Base-by-base conservation (phyloP, 768 basidiomycete genomes). In the Termitomyces sp. region DNA sequence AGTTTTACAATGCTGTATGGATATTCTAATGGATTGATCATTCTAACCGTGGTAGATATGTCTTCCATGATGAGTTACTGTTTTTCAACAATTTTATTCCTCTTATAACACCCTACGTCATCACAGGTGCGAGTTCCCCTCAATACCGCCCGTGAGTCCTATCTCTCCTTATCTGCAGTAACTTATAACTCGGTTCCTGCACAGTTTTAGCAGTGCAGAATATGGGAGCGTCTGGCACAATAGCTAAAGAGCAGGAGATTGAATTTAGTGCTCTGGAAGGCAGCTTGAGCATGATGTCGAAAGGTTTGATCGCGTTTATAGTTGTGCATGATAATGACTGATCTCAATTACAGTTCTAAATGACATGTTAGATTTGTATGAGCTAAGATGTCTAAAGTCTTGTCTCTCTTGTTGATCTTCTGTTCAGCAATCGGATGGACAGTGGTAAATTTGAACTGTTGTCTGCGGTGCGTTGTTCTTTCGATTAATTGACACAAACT, bases 181-280 rank as follows among this genome's bases (percentile, higher is more conserved):
- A 4, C 20, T 1, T 25, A 6, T 29, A 17, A 45, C n/a, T 25
- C n/a, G 61, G 56, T 50, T 31, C 34, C 56, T 46, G 15, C 48
- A 54, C 51, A 81, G 79, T 95, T 14, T 78, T 96, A 53, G 93
- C 95, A 1, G 89, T 96, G 17, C 95, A 97, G 75, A 96, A 98
- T 69, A 87, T 96, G 83, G 88, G 91, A 63, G 92, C 91, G 1
- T 85, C 86, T 1, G 85, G 88, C 8, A 82, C 84, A 1, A 83
- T 96, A 49, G 81, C 83, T 2, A 86, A 84, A 65, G 85, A 88
- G 42, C 89, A 94, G 68, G 87, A 90, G 63, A 86, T 96, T 60
- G 94, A 97, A 77, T 94, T 95, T 69, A 87, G 86, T 67, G 95
- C 92, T 6, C 80, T 95, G 17, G 86, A 86, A 66, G 90, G 90